Evolutionary conservation across 1,284 basidiomycete species (phyloP).

Genomic region (Pterula multifida): DNA sequence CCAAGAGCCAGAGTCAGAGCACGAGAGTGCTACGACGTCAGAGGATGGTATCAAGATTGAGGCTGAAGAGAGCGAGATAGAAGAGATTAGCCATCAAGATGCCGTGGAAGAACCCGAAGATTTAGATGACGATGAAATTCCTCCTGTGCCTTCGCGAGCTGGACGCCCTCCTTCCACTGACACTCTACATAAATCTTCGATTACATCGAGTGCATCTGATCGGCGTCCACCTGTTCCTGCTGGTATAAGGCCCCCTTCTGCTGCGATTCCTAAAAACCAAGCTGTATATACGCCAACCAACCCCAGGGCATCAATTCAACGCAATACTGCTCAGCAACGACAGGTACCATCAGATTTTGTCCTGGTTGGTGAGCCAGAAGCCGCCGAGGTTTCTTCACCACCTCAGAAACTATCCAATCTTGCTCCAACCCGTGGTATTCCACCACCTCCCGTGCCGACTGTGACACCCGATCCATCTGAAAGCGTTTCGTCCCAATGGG

Average conservation of each 20-base stretch:
- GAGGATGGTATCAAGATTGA: constrained; percentile 53
- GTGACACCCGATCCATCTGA: constrained; percentile 13
- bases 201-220: constrained; percentile 15
- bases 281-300: constrained; percentile 13
- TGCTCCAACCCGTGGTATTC: constrained; percentile 16
- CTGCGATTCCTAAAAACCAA: constrained; percentile 21
- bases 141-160: constrained; percentile 26
- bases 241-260: constrained; percentile 14
- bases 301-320: constrained; percentile 9
- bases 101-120: constrained; percentile 31
- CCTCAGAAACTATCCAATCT: constrained; percentile 31
- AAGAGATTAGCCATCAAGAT: constrained; percentile 48
- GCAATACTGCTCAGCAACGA: constrained; percentile 5
- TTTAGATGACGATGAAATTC: constrained; percentile 25
- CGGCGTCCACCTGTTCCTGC: constrained; percentile 30
- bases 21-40: constrained; percentile 28
- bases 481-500: constrained; percentile 37
- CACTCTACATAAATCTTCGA: constrained; percentile 18
- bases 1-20: constrained; percentile 31
- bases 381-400: constrained; percentile 24
- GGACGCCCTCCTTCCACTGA: constrained; percentile 17
- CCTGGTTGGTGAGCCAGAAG: constrained; percentile 40
- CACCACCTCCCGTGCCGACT: constrained; percentile 13
- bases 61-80: constrained; percentile 56
- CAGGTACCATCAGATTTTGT: constrained; percentile 38